phyloP scores from a whole-genome alignment of 169 alveolate species.

The Eimeria acervulina region DNA sequence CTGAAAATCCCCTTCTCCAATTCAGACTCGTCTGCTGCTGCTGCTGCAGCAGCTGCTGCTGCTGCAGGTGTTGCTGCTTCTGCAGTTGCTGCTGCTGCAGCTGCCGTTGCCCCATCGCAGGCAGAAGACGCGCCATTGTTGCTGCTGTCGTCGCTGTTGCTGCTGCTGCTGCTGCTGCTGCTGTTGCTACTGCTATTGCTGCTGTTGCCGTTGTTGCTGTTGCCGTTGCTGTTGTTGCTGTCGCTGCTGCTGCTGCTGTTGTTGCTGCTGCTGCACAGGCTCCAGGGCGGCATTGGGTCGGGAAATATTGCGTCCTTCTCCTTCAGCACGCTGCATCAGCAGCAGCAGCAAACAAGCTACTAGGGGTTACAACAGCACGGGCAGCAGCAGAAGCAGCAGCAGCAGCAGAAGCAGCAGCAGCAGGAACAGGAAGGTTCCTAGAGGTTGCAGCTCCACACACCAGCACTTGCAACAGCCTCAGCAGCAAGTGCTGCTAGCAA shows the following conservation, averaged over 20 bases:
- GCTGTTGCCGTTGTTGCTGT: background rate
- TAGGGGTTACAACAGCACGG: background rate
- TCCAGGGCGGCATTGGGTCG: background rate
- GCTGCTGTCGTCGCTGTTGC: background rate
- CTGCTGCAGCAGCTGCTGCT: conserved; percentile 25
- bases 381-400: conserved; percentile 34
- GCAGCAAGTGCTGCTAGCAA: background rate
- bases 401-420: background rate
- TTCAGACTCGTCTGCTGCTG: background rate
- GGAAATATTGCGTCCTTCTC: background rate
- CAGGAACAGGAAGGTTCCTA: background rate
- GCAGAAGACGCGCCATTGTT: background rate
- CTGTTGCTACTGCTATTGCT: background rate
- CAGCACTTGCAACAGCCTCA: background rate
- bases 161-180: conserved; percentile 36
- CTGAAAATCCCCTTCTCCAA: conserved; percentile 31
- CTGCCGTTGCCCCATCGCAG: too few relatives aligned
- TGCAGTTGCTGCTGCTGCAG: too few relatives aligned
- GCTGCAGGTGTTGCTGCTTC: background rate
- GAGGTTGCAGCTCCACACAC: background rate
- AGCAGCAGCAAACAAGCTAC: background rate
- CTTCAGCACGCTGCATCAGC: background rate
- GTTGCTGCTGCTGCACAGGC: background rate
- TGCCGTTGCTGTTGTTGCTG: background rate
- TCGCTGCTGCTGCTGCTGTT: conserved; percentile 15